Evolutionary conservation across 768 basidiomycete species (phyloP).

Genomic region (Agrocybe pediades): DNA sequence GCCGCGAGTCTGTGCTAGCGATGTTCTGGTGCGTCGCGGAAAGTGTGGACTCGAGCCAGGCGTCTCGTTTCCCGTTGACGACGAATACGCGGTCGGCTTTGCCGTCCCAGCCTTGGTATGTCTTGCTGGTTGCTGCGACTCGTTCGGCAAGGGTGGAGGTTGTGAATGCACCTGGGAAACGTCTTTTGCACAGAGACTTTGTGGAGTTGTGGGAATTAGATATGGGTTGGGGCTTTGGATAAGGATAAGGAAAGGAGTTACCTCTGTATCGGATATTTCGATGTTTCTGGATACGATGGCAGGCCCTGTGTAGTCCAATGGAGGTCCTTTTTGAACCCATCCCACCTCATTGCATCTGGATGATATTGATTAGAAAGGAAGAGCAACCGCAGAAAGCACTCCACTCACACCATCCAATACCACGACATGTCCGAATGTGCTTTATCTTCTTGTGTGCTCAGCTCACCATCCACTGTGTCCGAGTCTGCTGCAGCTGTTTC

Average conservation of each 20-base stretch:
- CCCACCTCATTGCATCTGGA: not conserved
- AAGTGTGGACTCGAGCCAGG: not conserved
- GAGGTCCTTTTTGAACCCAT: not conserved
- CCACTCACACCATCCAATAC: not conserved
- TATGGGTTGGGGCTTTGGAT: not conserved
- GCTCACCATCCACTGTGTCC: not conserved
- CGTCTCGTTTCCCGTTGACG: not conserved
- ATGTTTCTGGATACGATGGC: not conserved
- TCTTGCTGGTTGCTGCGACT: not conserved
- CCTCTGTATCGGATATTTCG: not conserved
- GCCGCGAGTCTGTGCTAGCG: not conserved
- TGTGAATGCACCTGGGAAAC: not conserved
- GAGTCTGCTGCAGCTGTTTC: not conserved
- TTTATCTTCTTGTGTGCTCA: not conserved
- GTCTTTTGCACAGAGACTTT: not conserved
- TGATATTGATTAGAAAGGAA: not conserved
- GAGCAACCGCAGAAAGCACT: not conserved
- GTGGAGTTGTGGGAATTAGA: not conserved
- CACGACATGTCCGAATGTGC: not conserved
- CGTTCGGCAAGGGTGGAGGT: not conserved
- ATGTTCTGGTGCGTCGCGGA: not conserved
- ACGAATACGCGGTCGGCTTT: not conserved
- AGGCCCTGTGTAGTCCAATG: not conserved
- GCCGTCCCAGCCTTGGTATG: not conserved
- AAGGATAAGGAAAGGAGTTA: not conserved